phyloP scores from a whole-genome alignment of 83 land plant species.

The Picea mariana region DNA sequence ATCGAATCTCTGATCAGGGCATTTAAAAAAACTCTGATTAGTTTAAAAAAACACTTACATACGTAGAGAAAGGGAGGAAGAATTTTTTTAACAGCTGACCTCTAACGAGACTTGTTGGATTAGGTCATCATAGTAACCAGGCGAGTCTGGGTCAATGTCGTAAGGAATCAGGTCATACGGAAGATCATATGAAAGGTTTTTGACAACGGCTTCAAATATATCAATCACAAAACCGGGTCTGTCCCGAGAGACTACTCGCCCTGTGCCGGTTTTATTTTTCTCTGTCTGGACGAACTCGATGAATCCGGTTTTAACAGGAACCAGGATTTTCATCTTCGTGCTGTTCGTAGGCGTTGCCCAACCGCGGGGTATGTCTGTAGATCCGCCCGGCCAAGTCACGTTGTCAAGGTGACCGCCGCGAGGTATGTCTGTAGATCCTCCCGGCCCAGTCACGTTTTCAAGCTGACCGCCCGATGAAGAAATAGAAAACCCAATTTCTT shows the following conservation, averaged over 20 bases:
- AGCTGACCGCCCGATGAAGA: neutral
- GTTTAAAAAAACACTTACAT: neutral
- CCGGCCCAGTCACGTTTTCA: conserved; percentile 25
- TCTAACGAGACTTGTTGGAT: conserved; percentile 15
- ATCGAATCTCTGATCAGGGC: conserved; percentile 40
- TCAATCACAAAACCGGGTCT: neutral
- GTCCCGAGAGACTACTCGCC: neutral
- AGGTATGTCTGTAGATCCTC: neutral
- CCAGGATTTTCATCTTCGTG: conserved; percentile 18
- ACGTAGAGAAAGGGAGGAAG: neutral
- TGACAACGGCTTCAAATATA: neutral
- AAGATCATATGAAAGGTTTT: conserved; percentile 28
- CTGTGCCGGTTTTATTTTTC: neutral
- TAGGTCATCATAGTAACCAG: conserved; percentile 32
- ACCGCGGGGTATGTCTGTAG: conserved; percentile 12
- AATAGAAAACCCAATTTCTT: neutral
- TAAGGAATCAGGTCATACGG: conserved; percentile 21
- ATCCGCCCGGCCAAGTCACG: conserved; percentile 24
- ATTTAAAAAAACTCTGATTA: neutral
- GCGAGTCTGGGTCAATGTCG: neutral
- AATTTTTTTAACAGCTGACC: neutral
- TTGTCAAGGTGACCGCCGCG: conserved; percentile 7
- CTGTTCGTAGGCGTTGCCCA: conserved; percentile 19
- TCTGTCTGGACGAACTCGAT: neutral
- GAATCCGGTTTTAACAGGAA: conserved; percentile 23